A percentile compares a stretch with the other conserved stretches of the same genome.
These are phyloP conservation scores for Fusarium chaquense DNA, from an alignment of 2,329 filamentous ascomycete species.

Conservation along the genomic window DNA sequence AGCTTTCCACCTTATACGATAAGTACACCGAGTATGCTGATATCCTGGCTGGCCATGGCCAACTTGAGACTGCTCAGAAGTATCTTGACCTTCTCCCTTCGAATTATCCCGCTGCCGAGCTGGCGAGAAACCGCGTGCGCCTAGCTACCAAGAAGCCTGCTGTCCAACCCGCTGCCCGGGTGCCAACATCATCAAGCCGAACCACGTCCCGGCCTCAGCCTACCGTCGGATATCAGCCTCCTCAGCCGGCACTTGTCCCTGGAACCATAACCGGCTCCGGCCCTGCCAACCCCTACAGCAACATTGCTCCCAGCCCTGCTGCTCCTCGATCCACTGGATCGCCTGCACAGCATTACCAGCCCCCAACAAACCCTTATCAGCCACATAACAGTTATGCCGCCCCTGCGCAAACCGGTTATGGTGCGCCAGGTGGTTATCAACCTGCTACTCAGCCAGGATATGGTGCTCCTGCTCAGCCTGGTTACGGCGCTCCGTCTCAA, in stretches of 20 bases:
- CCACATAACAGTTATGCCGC: constrained; percentile 45
- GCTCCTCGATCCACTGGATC: constrained; percentile 41
- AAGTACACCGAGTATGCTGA: constrained; percentile 98
- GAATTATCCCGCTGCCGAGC: constrained; percentile 86
- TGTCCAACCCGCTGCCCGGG: constrained; percentile 43
- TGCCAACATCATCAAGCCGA: constrained; percentile 48
- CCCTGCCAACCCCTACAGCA: constrained; percentile 57
- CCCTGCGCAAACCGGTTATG: constrained; percentile 55
- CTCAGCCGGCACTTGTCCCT: constrained; percentile 54
- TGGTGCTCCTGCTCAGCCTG: constrained; percentile 50
- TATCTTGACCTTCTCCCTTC: constrained; percentile 89
- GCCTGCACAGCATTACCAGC: constrained; percentile 53
- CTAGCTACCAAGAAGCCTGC: constrained; percentile 75
- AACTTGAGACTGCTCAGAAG: constrained; percentile 86
- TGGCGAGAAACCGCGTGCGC: constrained; percentile 86
- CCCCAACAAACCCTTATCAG: constrained; percentile 54
- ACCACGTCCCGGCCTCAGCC: constrained; percentile 58
- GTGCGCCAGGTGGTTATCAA: constrained; percentile 61
- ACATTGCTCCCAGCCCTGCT: constrained; percentile 52
- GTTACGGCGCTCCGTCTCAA: constrained; percentile 60
- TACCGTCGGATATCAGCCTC: constrained; percentile 61
- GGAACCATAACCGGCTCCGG: constrained; percentile 32
- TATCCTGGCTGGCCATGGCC: constrained; percentile 90
- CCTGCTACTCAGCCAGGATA: constrained; percentile 60
- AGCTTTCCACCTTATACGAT: constrained; percentile 86